Evolutionary conservation across 1,284 basidiomycete species (phyloP), one percentile per base, ranked within the genome.

Genomic region (Quambalaria eucalypti): DNA sequence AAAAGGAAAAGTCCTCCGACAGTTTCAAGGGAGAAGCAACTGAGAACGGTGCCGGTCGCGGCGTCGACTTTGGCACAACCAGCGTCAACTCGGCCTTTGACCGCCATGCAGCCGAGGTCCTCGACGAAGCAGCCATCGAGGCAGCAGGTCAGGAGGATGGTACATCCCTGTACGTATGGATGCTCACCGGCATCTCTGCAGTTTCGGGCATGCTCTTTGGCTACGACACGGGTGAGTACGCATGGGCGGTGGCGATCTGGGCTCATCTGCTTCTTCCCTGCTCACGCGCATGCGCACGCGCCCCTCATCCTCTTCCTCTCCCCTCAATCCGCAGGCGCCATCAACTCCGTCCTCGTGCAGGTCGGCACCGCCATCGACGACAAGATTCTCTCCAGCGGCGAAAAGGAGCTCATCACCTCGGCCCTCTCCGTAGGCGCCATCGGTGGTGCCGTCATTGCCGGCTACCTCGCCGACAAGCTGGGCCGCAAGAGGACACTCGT

Each of bases 401-500:
- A 66, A 47, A 66, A 66, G 51, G 64, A 66, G 30, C 54, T 66
- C 51, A 64, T 63, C 56, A 63, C 57, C 44, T 60, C 62, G 9
- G 59, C 62, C 1, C 62, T 66, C 46, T 57, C 57, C 38, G 57
- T 63, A 40, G 64, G 64, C 19, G 64, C 61, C 44, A 66, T 66
- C 60, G 61, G 70, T 16, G 62, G 62, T 7, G 68, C 74, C 6
- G 66, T 78, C 2, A 50, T 60, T n/a, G 67, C 71, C 8, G 42
- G 42, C 2, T 47, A 59, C 9, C 10, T 65, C 2, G 64, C 69
- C 1, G 78, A 78, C 64, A 68, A 64, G 46, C 66, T 76, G 44
- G 78, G 78, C 9, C 66, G 77, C 28, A 78, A 78, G 55, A 74
- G 73, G 61, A 62, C 65, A 28, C 59, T 75, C 14, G 53, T 75